Evolutionary conservation across 2,329 filamentous ascomycete species (phyloP).

Genomic region (Talaromyces sp.): DNA sequence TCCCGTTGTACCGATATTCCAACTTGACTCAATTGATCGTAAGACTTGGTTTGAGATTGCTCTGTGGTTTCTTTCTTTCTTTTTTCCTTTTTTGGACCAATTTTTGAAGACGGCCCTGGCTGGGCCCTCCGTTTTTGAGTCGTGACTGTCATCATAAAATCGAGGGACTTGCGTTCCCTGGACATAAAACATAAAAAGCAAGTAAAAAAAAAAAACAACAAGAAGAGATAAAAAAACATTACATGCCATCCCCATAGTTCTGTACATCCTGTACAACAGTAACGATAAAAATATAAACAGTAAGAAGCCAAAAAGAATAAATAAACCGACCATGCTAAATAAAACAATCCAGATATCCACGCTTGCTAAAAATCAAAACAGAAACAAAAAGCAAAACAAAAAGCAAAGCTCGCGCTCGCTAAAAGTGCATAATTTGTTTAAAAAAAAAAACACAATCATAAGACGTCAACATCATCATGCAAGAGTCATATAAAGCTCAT

Average conservation of each 20-base stretch:
- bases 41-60: neutral
- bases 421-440: slow-evolving; percentile 7
- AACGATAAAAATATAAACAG: neutral
- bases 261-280: neutral
- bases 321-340: neutral
- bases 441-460: slow-evolving; percentile 1
- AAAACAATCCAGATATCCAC: neutral
- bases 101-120: neutral
- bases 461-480: slow-evolving; percentile 8
- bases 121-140: neutral
- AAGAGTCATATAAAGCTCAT: slow-evolving; percentile 7
- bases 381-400: neutral
- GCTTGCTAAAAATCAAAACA: neutral
- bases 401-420: slow-evolving; percentile 6
- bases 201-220: neutral
- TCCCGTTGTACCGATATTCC: neutral
- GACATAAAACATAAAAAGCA: too few species aligned
- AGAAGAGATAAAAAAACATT: neutral
- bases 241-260: neutral
- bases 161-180: neutral
- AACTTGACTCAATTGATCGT: neutral
- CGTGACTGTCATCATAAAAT: neutral
- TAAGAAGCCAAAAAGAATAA: neutral
- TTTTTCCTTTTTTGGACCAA: neutral
- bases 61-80: neutral